phyloP scores from a whole-genome alignment of 2,329 filamentous ascomycete genomes.

The Rhinocladiella mackenziei region DNA sequence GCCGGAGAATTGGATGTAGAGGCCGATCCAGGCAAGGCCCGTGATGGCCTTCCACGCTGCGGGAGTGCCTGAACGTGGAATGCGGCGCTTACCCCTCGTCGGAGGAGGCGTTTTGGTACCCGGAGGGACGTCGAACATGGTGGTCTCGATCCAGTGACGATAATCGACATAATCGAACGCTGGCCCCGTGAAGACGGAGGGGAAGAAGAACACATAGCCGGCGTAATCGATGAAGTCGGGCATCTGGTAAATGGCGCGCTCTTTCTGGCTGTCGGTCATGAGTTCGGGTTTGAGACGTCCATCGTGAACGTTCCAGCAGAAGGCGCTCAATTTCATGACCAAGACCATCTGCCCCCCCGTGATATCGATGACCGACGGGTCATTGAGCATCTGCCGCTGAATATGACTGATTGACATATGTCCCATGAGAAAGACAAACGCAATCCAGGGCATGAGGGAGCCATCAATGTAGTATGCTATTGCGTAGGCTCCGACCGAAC shows the following conservation, averaged over 20 bases:
- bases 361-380: slow-evolving; percentile 71
- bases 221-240: slow-evolving; percentile 75
- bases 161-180: slow-evolving; percentile 96
- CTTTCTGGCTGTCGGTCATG: slow-evolving; percentile 82
- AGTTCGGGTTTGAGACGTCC: slow-evolving; percentile 73
- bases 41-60: slow-evolving; percentile 70
- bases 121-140: slow-evolving; percentile 84
- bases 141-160: slow-evolving; percentile 83
- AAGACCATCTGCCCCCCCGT: slow-evolving; percentile 96
- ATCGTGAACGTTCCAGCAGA: slow-evolving; percentile 97
- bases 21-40: slow-evolving; percentile 74
- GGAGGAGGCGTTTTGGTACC: slow-evolving; percentile 75
- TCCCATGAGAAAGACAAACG: slow-evolving; percentile 88
- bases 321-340: slow-evolving; percentile 94
- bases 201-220: slow-evolving; percentile 94
- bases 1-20: slow-evolving; percentile 68
- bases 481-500: slow-evolving; percentile 71
- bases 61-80: slow-evolving; percentile 83
- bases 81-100: slow-evolving; percentile 84
- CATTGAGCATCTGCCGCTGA: slow-evolving; percentile 66
- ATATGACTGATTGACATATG: slow-evolving; percentile 93
- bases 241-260: slow-evolving; percentile 69
- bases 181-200: slow-evolving; percentile 80
- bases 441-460: slow-evolving; percentile 96
- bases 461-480: slow-evolving; percentile 81